phyloP scores from a whole-genome alignment of 768 basidiomycete genomes.

The Phanerochaete sordida region DNA sequence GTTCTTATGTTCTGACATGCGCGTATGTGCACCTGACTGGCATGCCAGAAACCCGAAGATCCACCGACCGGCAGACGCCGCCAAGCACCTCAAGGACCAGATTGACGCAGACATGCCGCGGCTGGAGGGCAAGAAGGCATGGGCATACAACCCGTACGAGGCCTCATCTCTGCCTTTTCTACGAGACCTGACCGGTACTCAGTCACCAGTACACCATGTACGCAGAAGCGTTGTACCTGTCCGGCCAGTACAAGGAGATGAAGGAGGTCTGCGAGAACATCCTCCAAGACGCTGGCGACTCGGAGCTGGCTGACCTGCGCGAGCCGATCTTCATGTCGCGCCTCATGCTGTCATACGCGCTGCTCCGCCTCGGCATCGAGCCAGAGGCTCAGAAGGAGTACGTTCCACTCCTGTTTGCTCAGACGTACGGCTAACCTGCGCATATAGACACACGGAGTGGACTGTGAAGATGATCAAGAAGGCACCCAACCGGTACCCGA shows the following conservation, averaged over 20 bases:
- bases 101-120: background rate
- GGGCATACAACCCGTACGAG: background rate
- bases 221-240: conserved; percentile 4
- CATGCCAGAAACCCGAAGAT: conserved; percentile 2
- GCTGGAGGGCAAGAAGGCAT: conserved; percentile 1
- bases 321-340: background rate
- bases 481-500: conserved; percentile 12
- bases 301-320: background rate
- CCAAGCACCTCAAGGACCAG: background rate
- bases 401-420: background rate
- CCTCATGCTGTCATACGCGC: conserved; percentile 14
- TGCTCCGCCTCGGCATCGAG: conserved; percentile 12
- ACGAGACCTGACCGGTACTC: background rate
- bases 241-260: conserved; percentile 10
- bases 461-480: conserved; percentile 20
- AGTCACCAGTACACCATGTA: background rate
- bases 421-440: background rate
- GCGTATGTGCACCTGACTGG: background rate
- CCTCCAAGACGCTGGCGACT: conserved; percentile 1
- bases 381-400: conserved; percentile 14
- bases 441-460: conserved; percentile 9
- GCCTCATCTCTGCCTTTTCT: background rate
- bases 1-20: background rate
- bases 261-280: conserved; percentile 1
- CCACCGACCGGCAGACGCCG: conserved; percentile 8